Conservation (phyloP, 2,329 filamentous ascomycete species). For the Microcyclosporella mali region DNA sequence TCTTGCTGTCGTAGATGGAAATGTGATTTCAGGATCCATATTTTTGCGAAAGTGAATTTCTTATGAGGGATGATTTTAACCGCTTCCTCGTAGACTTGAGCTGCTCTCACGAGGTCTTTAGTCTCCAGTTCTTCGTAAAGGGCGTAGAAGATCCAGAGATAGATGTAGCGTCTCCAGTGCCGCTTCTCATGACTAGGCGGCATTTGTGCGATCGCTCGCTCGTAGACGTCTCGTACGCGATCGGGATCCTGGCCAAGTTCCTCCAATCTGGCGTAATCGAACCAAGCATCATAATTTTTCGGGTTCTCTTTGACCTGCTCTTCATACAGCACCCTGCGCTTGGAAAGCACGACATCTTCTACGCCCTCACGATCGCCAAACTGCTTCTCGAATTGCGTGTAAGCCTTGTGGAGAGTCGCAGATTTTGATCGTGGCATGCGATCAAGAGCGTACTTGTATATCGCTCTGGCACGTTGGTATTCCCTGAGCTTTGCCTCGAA, state of each 20-base stretch:
- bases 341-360: constrained; percentile 92
- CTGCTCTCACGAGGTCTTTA: constrained; percentile 68
- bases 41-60: constrained; percentile 93
- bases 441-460: constrained; percentile 95
- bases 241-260: constrained; percentile 78
- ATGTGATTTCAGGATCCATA: constrained; percentile 89
- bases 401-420: constrained; percentile 78
- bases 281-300: constrained; percentile 96
- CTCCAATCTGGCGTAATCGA: constrained; percentile 87
- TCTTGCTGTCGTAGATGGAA: constrained; percentile 88
- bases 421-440: constrained; percentile 84
- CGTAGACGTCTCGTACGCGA: constrained; percentile 84
- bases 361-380: constrained; percentile 90
- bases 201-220: constrained; percentile 89
- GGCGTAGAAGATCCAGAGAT: constrained; percentile 96
- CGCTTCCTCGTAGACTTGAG: constrained; percentile 86
- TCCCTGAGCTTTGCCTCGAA: constrained; percentile 95
- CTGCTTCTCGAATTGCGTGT: constrained; percentile 97
- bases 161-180: constrained; percentile 95
- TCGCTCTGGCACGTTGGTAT: constrained; percentile 84
- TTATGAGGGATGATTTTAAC: constrained; percentile 87
- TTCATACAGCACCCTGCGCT: constrained; percentile 87
- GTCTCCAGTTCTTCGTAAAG: constrained; percentile 88
- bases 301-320: constrained; percentile 89
- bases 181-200: constrained; percentile 94